Evolutionary conservation across 305 asterid genomes (phyloP).

Genomic region (Solanum hybrid): DNA sequence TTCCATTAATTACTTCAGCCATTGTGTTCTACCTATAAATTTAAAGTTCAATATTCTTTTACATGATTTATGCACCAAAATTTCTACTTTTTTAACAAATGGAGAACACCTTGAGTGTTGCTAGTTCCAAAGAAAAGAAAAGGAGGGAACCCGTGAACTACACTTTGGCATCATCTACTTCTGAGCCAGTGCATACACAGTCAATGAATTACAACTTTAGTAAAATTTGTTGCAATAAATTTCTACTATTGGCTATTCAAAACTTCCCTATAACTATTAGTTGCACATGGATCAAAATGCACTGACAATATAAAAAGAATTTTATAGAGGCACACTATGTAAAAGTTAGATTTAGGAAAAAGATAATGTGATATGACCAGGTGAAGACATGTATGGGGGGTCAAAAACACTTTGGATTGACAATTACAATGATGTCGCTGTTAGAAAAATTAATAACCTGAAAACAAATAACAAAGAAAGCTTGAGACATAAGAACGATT

Average conservation of each 20-base stretch:
- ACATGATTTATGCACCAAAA: not conserved
- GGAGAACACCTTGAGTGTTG: not conserved
- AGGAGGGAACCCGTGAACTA: not conserved
- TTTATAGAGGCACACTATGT: not conserved
- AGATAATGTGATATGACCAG: not conserved
- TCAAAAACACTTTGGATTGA: not conserved
- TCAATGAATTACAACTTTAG: not conserved
- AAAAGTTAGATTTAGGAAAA: not conserved
- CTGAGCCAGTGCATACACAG: not conserved
- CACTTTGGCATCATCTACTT: not conserved
- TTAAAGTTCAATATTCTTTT: not conserved
- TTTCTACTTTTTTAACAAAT: not conserved
- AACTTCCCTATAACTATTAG: not conserved
- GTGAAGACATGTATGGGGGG: not conserved
- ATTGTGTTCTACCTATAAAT: not conserved
- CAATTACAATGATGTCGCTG: not conserved
- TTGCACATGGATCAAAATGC: not conserved
- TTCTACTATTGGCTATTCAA: not conserved
- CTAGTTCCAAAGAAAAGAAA: not conserved
- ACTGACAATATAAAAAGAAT: not conserved
- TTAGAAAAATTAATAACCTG: not conserved
- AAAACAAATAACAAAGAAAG: not conserved
- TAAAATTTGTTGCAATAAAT: not conserved
- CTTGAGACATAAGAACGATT: not conserved
- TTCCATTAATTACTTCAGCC: not conserved